phyloP scores from a whole-genome alignment of 2,329 filamentous ascomycete species.

The Acrocalymma vagum region DNA sequence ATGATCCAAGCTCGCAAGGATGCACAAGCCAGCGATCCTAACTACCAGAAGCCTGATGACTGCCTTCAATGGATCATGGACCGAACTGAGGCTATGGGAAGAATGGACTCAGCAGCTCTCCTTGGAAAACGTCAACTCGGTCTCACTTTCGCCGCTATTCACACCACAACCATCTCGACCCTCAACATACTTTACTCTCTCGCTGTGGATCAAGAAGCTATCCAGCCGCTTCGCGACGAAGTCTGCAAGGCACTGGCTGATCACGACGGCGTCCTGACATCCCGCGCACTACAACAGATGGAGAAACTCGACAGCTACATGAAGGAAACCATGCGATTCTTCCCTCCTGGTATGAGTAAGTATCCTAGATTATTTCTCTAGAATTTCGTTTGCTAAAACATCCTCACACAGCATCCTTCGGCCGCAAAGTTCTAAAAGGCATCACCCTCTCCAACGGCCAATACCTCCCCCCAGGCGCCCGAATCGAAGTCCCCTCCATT shows the following conservation, averaged over 20 bases:
- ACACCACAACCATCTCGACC: conserved; percentile 36
- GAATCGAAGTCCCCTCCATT: conserved; percentile 39
- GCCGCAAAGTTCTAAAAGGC: conserved; percentile 59
- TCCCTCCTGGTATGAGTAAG: conserved; percentile 32
- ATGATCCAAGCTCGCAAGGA: conserved; percentile 33
- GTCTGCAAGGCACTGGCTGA: conserved; percentile 48
- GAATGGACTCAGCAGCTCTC: conserved; percentile 2
- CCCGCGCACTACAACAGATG: conserved; percentile 41
- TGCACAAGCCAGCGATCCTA: conserved; percentile 31
- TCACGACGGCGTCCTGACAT: conserved; percentile 37
- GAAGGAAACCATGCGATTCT: conserved; percentile 42
- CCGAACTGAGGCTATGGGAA: conserved; percentile 15
- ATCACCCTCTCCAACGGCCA: conserved; percentile 65
- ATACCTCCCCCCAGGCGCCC: conserved; percentile 47
- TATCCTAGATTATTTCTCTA: neutral
- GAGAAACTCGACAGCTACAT: conserved; percentile 47
- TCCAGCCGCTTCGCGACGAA: conserved; percentile 54
- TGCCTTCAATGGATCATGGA: conserved; percentile 50
- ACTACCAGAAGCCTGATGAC: conserved; percentile 45
- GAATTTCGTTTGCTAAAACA: neutral
- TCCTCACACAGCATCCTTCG: conserved; percentile 50
- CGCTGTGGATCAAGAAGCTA: conserved; percentile 48
- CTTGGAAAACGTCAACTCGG: conserved; percentile 28
- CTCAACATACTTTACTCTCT: conserved; percentile 42
- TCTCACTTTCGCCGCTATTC: conserved; percentile 41